Percentiles rank a stretch among this genome's conserved stretches.
These are phyloP conservation scores for Aquanectria penicillioides DNA, from an alignment of 2,329 filamentous ascomycete species.

Conservation along the genomic window DNA sequence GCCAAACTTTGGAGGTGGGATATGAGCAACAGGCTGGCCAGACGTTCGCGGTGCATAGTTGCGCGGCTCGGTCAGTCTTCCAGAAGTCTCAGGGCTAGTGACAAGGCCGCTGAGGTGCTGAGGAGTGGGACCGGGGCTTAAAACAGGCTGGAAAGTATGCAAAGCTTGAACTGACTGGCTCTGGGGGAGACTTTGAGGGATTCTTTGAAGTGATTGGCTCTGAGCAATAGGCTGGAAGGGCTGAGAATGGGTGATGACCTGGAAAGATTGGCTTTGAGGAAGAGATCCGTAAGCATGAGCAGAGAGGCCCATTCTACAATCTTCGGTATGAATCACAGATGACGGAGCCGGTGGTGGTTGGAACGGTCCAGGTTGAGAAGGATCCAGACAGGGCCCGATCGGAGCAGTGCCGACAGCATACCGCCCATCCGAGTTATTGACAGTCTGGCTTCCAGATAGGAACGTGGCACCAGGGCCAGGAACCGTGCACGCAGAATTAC, in stretches of 20 bases:
- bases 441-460: not conserved
- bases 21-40: constrained; percentile 34
- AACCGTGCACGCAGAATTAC: not conserved
- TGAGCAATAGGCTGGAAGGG: not conserved
- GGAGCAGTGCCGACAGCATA: not conserved
- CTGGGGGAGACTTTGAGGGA: constrained; percentile 18
- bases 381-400: not conserved
- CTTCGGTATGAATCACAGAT: constrained; percentile 1
- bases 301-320: too few species aligned
- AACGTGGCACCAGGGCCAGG: not conserved
- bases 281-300: not conserved
- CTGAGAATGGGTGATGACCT: not conserved
- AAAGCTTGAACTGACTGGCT: constrained; percentile 27
- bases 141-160: constrained; percentile 11
- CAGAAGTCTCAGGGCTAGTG: constrained; percentile 26
- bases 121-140: constrained; percentile 33
- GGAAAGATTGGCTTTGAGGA: not conserved
- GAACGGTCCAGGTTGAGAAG: constrained; percentile 2
- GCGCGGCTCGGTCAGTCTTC: constrained; percentile 51
- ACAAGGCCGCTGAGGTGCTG: constrained; percentile 18
- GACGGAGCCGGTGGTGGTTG: constrained; percentile 11
- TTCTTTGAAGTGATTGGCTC: constrained; percentile 6
- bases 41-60: constrained; percentile 52
- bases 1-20: constrained; percentile 53
- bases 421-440: not conserved